Conservation (phyloP, 345 rosid species). For the Nasturtium officinale region DNA sequence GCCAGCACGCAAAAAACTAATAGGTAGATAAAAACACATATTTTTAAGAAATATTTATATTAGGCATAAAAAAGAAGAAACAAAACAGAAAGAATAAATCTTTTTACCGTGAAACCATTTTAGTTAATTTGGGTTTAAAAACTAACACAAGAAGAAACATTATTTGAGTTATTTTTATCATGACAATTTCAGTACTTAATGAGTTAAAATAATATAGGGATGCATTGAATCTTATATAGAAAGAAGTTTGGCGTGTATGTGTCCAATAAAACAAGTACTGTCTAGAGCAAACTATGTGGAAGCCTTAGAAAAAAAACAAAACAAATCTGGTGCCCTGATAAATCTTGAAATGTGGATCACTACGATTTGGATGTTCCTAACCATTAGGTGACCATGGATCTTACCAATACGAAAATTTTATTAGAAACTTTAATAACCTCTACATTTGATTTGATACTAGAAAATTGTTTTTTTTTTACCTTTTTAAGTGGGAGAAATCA, state of each 20-base stretch:
- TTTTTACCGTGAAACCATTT: neutral
- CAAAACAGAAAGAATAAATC: neutral
- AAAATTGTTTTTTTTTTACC: neutral
- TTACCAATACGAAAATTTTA: neutral
- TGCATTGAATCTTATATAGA: constrained; percentile 3
- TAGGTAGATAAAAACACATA: neutral
- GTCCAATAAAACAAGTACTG: constrained; percentile 22
- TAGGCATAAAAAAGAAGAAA: neutral
- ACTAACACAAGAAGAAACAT: neutral
- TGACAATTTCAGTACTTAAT: neutral
- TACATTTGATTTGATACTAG: neutral
- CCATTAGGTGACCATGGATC: neutral
- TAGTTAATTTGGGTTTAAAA: constrained; percentile 1
- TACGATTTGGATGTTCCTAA: neutral
- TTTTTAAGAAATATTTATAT: neutral
- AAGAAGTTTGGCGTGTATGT: neutral
- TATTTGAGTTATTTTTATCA: constrained; percentile 11
- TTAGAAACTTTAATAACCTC: neutral
- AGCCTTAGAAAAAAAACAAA: neutral
- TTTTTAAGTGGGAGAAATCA: neutral
- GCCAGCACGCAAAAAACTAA: neutral
- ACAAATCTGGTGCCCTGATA: neutral
- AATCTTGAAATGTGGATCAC: neutral
- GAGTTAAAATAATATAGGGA: neutral
- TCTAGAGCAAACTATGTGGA: constrained; percentile 18